Conservation (phyloP, 2,329 filamentous ascomycete genomes). For the Hypoxylon rubiginosum region DNA sequence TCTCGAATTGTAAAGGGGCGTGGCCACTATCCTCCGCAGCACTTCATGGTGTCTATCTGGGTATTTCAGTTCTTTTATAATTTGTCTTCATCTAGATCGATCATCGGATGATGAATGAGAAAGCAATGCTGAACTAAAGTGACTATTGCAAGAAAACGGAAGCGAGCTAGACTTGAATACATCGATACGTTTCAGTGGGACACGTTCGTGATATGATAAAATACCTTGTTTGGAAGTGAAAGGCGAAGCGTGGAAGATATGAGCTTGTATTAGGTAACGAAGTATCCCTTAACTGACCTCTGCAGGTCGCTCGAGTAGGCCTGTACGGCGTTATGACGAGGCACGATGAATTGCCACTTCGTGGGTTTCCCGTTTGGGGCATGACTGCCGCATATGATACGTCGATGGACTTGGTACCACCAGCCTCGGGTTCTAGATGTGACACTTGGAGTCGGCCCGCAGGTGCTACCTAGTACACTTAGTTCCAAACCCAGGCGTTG, state of each 20-base stretch:
- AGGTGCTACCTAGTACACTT: not conserved
- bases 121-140: not conserved
- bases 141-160: not conserved
- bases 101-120: not conserved
- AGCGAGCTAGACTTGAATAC: conserved; percentile 1
- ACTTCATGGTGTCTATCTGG: conserved; percentile 6
- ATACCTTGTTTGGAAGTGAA: conserved; percentile 39
- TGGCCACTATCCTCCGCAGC: not conserved
- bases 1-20: not conserved
- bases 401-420: conserved; percentile 15
- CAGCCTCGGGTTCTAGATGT: not conserved
- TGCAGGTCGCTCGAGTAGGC: not conserved
- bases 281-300: conserved; percentile 14
- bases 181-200: conserved; percentile 38
- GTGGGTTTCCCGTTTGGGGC: conserved; percentile 8
- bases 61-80: conserved; percentile 36
- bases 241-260: conserved; percentile 26
- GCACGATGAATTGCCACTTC: conserved; percentile 11
- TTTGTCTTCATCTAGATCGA: not conserved
- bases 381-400: not conserved
- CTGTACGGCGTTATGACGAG: conserved; percentile 4
- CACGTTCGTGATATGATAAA: conserved; percentile 25
- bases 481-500: not conserved
- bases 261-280: not conserved
- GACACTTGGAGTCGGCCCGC: not conserved